A percentile compares a stretch with the other conserved stretches of the same genome.
phyloP scores from a whole-genome alignment of 768 basidiomycete species.

The Mycena belliarum region DNA sequence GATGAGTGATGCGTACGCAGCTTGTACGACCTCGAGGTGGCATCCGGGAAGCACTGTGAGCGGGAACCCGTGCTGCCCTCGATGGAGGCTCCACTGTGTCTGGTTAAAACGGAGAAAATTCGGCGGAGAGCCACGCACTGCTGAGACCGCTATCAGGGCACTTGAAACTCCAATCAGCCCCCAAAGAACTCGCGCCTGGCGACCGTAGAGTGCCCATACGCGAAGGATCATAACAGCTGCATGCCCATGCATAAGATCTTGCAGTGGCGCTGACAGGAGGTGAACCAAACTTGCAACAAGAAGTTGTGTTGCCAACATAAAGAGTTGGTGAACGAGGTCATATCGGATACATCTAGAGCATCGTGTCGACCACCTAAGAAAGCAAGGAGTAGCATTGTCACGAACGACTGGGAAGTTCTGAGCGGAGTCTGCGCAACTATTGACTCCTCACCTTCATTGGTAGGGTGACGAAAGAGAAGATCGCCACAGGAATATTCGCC shows the following conservation, averaged over 20 bases:
- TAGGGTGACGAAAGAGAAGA: conserved; percentile 8
- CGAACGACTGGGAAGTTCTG: background rate
- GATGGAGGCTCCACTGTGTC: conserved; percentile 6
- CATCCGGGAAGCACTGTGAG: conserved; percentile 2
- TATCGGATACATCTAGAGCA: conserved; percentile 27
- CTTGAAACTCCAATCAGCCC: conserved; percentile 19
- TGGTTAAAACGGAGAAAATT: background rate
- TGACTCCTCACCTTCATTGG: background rate
- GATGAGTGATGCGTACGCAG: background rate
- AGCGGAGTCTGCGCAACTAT: background rate
- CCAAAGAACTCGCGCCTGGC: conserved; percentile 25
- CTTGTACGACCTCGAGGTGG: conserved; percentile 1
- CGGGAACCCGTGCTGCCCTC: conserved; percentile 2
- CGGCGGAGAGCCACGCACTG: conserved; percentile 17
- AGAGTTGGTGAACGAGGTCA: conserved; percentile 28
- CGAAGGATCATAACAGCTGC: conserved; percentile 31
- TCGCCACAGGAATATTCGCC: conserved; percentile 12
- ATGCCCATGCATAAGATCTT: too few species aligned
- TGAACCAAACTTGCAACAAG: conserved; percentile 6
- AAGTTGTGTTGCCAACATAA: conserved; percentile 31
- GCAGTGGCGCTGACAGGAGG: background rate
- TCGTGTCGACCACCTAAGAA: background rate
- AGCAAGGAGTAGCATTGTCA: background rate
- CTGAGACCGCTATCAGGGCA: conserved; percentile 16
- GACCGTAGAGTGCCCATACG: conserved; percentile 34